phyloP scores from a whole-genome alignment of 768 basidiomycete species.

The Leccinum obscurum region DNA sequence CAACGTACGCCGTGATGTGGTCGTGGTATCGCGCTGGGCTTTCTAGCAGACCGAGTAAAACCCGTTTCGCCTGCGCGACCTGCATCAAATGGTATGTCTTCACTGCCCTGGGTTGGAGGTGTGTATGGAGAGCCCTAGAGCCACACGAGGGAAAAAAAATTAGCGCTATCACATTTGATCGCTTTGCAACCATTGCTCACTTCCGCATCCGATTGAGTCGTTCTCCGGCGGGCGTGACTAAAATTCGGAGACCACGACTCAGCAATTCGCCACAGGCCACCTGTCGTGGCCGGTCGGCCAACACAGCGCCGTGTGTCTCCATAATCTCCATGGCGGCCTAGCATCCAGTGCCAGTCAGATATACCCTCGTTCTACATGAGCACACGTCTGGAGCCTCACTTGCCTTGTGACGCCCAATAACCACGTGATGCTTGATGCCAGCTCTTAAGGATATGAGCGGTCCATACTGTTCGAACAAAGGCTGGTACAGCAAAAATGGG shows the following conservation, averaged over 20 bases:
- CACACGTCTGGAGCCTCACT: background rate
- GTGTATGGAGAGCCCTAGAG: constrained; percentile 50
- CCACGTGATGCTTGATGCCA: constrained; percentile 30
- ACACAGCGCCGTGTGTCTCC: constrained; percentile 53
- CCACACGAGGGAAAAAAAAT: too few species aligned
- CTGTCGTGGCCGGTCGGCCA: constrained; percentile 29
- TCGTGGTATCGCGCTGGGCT: constrained; percentile 10
- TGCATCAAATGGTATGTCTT: constrained; percentile 45
- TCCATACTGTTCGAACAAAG: constrained; percentile 57
- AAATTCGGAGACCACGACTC: constrained; percentile 50
- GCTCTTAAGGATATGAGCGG: constrained; percentile 54
- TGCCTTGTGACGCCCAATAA: constrained; percentile 21
- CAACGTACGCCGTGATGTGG: constrained; percentile 33
- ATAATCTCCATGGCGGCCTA: constrained; percentile 58
- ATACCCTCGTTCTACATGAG: background rate
- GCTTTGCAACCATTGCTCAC: constrained; percentile 27
- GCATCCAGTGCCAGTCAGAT: constrained; percentile 10
- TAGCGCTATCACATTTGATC: too few species aligned
- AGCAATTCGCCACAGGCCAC: constrained; percentile 53
- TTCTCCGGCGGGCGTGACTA: constrained; percentile 50
- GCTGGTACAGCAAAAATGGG: constrained; percentile 34
- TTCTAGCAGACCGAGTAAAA: constrained; percentile 13
- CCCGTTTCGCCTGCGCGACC: constrained; percentile 30
- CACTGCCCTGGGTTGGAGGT: constrained; percentile 50
- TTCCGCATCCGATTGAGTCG: constrained; percentile 55